A percentile compares a stretch with the other conserved stretches of the same genome.
These are phyloP conservation scores for Penicillium digitatum DNA, from an alignment of 2,329 filamentous ascomycete genomes.

Conservation along the genomic window DNA sequence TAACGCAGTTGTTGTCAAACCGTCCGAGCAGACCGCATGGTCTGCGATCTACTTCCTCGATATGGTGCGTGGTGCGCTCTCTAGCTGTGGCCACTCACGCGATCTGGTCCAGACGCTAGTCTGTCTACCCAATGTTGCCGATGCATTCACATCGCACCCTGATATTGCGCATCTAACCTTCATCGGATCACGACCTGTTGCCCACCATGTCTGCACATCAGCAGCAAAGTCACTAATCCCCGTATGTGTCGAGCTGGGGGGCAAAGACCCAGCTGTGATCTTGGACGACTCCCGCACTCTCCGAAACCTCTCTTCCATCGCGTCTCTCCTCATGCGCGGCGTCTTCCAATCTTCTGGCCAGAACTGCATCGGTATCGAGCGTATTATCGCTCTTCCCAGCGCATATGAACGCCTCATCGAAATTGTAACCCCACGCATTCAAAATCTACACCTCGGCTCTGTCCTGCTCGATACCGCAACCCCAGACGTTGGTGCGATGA, in stretches of 20 bases:
- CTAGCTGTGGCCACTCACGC: constrained; percentile 75
- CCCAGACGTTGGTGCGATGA: constrained; percentile 80
- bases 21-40: constrained; percentile 94
- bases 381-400: constrained; percentile 74
- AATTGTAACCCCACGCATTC: constrained; percentile 69
- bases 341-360: constrained; percentile 94
- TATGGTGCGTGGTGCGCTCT: constrained; percentile 73
- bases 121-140: constrained; percentile 82
- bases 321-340: constrained; percentile 80
- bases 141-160: constrained; percentile 78
- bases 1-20: constrained; percentile 89
- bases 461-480: constrained; percentile 51
- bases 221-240: constrained; percentile 84
- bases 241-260: constrained; percentile 84
- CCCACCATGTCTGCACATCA: constrained; percentile 79
- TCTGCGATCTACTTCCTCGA: constrained; percentile 75
- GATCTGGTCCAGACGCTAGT: constrained; percentile 78
- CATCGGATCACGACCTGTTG: constrained; percentile 84
- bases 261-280: constrained; percentile 88
- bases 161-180: constrained; percentile 87
- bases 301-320: constrained; percentile 63
- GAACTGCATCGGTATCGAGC: constrained; percentile 96
- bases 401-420: constrained; percentile 70
- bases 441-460: constrained; percentile 70
- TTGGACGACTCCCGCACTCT: constrained; percentile 68